Percentiles rank a stretch among this genome's conserved stretches.
Evolutionary conservation across 345 rosid genomes (phyloP).

Genomic region (Moricandia moricandioides): DNA sequence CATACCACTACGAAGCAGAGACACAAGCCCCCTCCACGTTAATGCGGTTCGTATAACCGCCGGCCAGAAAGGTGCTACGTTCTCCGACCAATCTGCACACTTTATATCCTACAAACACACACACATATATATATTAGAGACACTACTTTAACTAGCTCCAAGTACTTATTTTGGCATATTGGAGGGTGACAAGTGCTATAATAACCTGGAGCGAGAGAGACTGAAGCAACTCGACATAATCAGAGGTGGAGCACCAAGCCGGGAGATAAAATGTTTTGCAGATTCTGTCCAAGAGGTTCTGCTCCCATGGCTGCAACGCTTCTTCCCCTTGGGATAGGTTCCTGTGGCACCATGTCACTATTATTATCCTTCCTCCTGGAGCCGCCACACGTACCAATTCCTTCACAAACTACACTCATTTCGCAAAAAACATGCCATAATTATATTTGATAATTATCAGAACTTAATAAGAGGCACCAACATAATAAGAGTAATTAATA

Average conservation of each 20-base stretch:
- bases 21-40: slow-evolving; percentile 79
- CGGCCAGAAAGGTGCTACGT: slow-evolving; percentile 94
- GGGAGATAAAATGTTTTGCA: slow-evolving; percentile 79
- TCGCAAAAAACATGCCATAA: not conserved
- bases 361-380: slow-evolving; percentile 72
- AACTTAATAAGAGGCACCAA: not conserved
- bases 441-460: too few species aligned
- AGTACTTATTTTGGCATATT: not conserved
- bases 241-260: slow-evolving; percentile 79
- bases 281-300: slow-evolving; percentile 54
- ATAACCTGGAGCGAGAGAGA: slow-evolving; percentile 59
- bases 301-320: slow-evolving; percentile 70
- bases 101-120: slow-evolving; percentile 58
- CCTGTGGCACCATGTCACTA: slow-evolving; percentile 95
- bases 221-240: slow-evolving; percentile 62
- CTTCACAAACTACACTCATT: slow-evolving; percentile 57
- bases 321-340: slow-evolving; percentile 62
- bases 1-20: slow-evolving; percentile 67
- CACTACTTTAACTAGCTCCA: not conserved
- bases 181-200: not conserved
- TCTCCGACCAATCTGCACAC: slow-evolving; percentile 75
- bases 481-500: not conserved
- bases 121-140: not conserved
- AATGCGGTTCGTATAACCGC: slow-evolving; percentile 76
- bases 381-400: slow-evolving; percentile 85